A percentile compares a stretch with the other conserved stretches of the same genome.
Conservation (phyloP, 2,329 filamentous ascomycete species). For the Hymenoscyphus scutula region DNA sequence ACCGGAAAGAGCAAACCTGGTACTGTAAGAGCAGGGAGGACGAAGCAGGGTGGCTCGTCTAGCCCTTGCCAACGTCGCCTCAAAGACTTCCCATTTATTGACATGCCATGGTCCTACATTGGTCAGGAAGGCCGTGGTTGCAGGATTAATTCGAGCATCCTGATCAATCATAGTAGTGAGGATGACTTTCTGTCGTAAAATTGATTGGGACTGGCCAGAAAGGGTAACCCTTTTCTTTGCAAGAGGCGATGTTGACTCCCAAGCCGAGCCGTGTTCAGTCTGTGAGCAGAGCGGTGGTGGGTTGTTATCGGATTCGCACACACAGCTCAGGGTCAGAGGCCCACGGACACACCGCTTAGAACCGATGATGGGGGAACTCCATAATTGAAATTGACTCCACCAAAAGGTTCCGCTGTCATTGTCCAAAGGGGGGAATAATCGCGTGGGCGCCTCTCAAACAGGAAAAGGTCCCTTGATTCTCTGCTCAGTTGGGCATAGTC, state of each 20-base stretch:
- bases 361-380: background rate
- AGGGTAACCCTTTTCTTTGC: too few relatives aligned
- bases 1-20: background rate
- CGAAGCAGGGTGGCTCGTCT: background rate
- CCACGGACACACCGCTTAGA: background rate
- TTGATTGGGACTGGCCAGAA: background rate
- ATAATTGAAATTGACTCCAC: background rate
- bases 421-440: background rate
- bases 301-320: background rate
- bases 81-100: background rate
- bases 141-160: background rate
- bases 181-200: background rate
- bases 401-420: background rate
- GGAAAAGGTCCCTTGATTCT: background rate
- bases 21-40: background rate
- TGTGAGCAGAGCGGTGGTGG: background rate
- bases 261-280: background rate
- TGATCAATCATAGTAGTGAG: background rate
- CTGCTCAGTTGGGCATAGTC: background rate
- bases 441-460: background rate
- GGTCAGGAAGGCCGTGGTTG: background rate
- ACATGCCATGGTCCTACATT: background rate
- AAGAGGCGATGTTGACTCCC: background rate
- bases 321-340: too few relatives aligned
- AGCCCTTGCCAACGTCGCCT: background rate